Evolutionary conservation across 2,329 filamentous ascomycete species (phyloP).

Genomic region (Rhinocladiella similis): DNA sequence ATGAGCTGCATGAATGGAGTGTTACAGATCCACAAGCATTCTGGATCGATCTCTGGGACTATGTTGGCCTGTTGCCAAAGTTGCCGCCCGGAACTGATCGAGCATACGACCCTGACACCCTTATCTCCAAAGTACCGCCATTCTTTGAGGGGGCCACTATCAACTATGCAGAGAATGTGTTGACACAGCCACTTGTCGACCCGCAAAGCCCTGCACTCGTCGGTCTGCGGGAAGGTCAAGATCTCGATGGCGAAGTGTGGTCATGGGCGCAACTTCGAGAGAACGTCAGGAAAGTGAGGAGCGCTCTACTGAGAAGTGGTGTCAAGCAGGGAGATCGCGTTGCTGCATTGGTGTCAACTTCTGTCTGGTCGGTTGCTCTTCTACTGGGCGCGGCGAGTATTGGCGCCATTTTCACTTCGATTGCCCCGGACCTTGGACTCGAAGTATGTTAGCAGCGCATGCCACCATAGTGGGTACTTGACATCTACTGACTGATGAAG

Average conservation of each 20-base stretch:
- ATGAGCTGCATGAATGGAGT: constrained; percentile 43
- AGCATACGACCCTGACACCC: constrained; percentile 39
- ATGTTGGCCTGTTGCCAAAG: constrained; percentile 33
- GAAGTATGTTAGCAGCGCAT: neutral
- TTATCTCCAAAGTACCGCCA: constrained; percentile 38
- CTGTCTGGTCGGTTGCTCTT: constrained; percentile 41
- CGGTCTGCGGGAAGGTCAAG: constrained; percentile 40
- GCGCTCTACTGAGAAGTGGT: constrained; percentile 39
- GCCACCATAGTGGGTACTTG: neutral
- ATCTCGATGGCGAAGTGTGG: constrained; percentile 34
- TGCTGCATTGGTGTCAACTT: constrained; percentile 44
- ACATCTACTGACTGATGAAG: neutral
- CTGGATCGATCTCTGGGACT: constrained; percentile 43
- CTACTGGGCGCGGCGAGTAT: constrained; percentile 43
- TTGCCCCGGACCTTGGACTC: constrained; percentile 43
- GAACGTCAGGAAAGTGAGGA: constrained; percentile 38
- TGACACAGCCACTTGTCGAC: constrained; percentile 37
- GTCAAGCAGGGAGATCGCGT: constrained; percentile 42
- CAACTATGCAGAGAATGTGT: constrained; percentile 44
- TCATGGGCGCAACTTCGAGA: constrained; percentile 42
- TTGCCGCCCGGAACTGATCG: constrained; percentile 33
- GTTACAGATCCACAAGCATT: constrained; percentile 41
- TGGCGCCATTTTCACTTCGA: constrained; percentile 46
- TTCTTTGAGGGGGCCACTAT: constrained; percentile 39
- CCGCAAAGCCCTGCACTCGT: constrained; percentile 38